Conservation (phyloP, 768 basidiomycete genomes). For the Naganishia vaughanmartiniae region DNA sequence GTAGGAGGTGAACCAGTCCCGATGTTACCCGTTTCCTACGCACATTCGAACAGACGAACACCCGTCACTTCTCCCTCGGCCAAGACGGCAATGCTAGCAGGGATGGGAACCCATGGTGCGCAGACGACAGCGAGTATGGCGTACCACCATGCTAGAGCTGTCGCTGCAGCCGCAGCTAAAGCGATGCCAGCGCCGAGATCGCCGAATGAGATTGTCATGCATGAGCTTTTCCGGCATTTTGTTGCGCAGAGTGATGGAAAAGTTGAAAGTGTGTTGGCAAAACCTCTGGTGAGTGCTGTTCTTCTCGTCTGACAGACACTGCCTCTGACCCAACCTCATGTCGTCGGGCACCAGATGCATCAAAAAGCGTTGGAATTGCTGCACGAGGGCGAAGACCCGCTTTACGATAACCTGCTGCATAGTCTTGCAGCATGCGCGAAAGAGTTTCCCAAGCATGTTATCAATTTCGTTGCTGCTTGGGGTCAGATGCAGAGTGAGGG, state of each 20-base stretch:
- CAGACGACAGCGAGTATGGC: constrained; percentile 10
- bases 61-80: constrained; percentile 10
- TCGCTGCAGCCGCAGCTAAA: constrained; percentile 3
- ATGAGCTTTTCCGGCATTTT: constrained; percentile 31
- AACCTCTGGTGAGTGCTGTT: constrained; percentile 22
- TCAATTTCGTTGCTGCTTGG: constrained; percentile 23
- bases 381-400: constrained; percentile 19
- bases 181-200: constrained; percentile 27
- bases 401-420: constrained; percentile 21
- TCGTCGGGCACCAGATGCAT: not conserved
- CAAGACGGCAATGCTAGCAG: constrained; percentile 17
- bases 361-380: constrained; percentile 12
- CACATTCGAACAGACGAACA: constrained; percentile 9
- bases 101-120: not conserved
- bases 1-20: constrained; percentile 2
- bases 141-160: constrained; percentile 16
- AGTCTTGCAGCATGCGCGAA: constrained; percentile 9
- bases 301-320: not conserved
- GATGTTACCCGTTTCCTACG: constrained; percentile 8
- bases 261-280: constrained; percentile 20
- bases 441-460: constrained; percentile 22
- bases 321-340: not conserved
- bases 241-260: constrained; percentile 22
- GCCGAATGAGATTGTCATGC: constrained; percentile 31
- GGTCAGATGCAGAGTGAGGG: constrained; percentile 26